Base-by-base conservation (phyloP, 169 alveolate genomes). In the Plasmodium gonderi region DNA sequence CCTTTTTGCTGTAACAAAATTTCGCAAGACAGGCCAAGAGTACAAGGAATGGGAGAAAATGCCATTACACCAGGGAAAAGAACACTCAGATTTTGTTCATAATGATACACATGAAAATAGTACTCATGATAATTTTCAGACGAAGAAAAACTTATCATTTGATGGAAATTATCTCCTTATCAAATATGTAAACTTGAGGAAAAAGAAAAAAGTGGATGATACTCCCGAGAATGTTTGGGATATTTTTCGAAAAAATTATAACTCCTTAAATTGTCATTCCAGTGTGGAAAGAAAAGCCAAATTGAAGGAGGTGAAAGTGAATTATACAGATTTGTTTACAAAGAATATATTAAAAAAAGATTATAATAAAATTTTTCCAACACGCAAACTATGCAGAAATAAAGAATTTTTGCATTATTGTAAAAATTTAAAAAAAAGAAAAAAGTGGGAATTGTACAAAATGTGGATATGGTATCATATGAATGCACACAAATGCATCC, bases 391-490 rank as follows among this genome's bases (percentile, higher is more conserved):
- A 38, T 14, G 36, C 33, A 45, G 14, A 42, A 80, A 45, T 64
- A 31, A 67, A 23, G 91, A 65, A 80, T 65, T 67, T 80, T 9
- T 65, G 31, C 44, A 80, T 40, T 80, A 65, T 80, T 49, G 4
- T n/a, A 42, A 80, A 80, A 26, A 80, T 40, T 36, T 65, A n/a
- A n/a, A 80, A 80, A 38, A 42, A 11, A 67, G 14, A 36, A 26
- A 80, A 8, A 38, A 14, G 51, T 80, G 68, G 11, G 47, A 80
- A 29, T 8, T 60, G 47, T 80, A 65, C 31, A 42, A 20, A 9
- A 64, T 29, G 51, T 80, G 91, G 91, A 23, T 80, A 38, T 65
- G n/a, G 20, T 80, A 80, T 17, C 42, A 17, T n/a, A 49, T 80
- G 2, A 40, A 67, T 17, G 91, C 91, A 9, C 91, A 80, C 47